Base-by-base conservation (phyloP, 192 early-diverging fungal species). In the Podila clonocystis region DNA sequence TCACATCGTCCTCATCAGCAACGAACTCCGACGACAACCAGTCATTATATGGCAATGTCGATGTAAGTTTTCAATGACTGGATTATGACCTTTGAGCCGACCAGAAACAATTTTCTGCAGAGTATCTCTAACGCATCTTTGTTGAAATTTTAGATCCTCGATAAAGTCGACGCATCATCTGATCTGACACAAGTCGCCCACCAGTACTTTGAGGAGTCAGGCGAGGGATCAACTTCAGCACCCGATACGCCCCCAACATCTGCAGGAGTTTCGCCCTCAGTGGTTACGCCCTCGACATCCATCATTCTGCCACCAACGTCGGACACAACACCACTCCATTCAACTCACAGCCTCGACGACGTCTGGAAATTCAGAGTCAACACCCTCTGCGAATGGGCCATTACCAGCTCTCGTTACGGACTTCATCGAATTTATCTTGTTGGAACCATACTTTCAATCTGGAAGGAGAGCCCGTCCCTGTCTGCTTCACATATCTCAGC, bases 301-400 rank as follows among this genome's bases (percentile, higher is more conserved):
- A 50, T 29, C n/a, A 19, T 57, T 28, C 24, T 15, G 34, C 59
- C n/a, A 31, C 20, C 8, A n/a, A 26, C 67, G 1, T 30, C 57
- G 24, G n/a, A 62, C 19, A 57, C 48, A 70, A 28, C 58, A 48
- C 48, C 75, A 52, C n/a, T 28, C 31, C 26, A 19, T n/a, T 52
- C 59, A 13, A 50, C 62, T 1, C 67, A 65, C 28, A 59, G 55
- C 17, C 33, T 67, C 50, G 58, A 72, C 58, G 29, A 52, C 0
- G n/a, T 50, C 11, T 78, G 75, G 75, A 78, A 63, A 28, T 62
- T 61, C 31, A 65, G 50, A 9, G 70, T 89, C 49, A 58, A 83
- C 38, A 86, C 75, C 1, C 65, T 90, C 11, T 90, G 87, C 59
- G 72, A 80, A 41, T 90, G 89, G 89, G 87, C 86, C 7, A 84